A percentile compares a stretch with the other conserved stretches of the same genome.
These are phyloP conservation scores for Nemania sp. DNA, from an alignment of 2,329 filamentous ascomycete species.

Conservation along the genomic window DNA sequence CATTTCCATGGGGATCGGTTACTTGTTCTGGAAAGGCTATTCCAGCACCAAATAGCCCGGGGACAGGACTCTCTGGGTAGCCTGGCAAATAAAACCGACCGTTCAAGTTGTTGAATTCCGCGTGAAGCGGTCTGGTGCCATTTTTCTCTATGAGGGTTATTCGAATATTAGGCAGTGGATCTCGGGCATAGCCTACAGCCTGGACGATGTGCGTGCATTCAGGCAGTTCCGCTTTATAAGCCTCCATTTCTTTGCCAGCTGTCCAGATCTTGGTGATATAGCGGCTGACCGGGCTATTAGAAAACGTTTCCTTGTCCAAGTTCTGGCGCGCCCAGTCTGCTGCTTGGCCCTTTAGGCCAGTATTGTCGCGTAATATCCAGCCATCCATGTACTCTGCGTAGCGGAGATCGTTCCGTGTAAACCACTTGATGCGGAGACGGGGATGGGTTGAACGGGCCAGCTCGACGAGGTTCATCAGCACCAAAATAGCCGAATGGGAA, in stretches of 20 bases:
- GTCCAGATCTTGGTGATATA: slow-evolving; percentile 53
- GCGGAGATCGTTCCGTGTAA: slow-evolving; percentile 61
- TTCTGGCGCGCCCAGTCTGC: slow-evolving; percentile 62
- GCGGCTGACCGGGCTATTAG: slow-evolving; percentile 48
- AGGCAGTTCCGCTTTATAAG: slow-evolving; percentile 51
- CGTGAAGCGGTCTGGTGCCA: slow-evolving; percentile 13
- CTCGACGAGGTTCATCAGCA: slow-evolving; percentile 62
- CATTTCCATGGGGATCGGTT: slow-evolving; percentile 62
- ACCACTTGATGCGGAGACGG: slow-evolving; percentile 61
- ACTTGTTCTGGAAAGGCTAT: slow-evolving; percentile 67
- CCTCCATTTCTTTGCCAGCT: slow-evolving; percentile 46
- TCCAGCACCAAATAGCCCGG: slow-evolving; percentile 61
- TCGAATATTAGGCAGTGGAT: slow-evolving; percentile 52
- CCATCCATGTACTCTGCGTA: slow-evolving; percentile 65
- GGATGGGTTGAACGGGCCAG: slow-evolving; percentile 56
- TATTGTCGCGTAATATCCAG: slow-evolving; percentile 68
- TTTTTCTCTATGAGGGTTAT: slow-evolving; percentile 39
- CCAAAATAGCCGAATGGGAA: slow-evolving; percentile 65
- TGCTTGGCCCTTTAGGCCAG: slow-evolving; percentile 64
- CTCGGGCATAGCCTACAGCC: slow-evolving; percentile 60
- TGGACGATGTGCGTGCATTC: slow-evolving; percentile 57
- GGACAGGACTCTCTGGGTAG: slow-evolving; percentile 42
- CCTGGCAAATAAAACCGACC: slow-evolving; percentile 52
- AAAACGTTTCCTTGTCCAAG: slow-evolving; percentile 56
- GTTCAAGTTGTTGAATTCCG: slow-evolving; percentile 41